Evolutionary conservation across 2,329 filamentous ascomycete genomes (phyloP), one percentile per base, ranked within the genome.

Genomic region (Ramularia endophylla): DNA sequence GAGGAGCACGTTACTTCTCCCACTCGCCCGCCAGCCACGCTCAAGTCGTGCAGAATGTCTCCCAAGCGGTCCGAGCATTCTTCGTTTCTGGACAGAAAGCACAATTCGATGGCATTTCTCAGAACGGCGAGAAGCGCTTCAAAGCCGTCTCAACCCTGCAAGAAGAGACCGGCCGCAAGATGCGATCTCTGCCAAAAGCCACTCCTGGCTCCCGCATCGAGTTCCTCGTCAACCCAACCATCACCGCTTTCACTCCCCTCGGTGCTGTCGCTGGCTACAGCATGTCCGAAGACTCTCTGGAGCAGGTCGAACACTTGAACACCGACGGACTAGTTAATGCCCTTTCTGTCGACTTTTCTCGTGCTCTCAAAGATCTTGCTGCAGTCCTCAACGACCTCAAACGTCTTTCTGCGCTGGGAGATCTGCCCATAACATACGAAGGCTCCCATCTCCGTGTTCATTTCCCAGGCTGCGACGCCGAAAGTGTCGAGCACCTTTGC

Each of bases 11-110:
- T 52, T 90, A 90, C 70, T 97, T 97, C 68, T 94, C 87, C 1
- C 89, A 95, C 66, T 78, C 81, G 1, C 87, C 90, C 1, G 83
- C 86, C 8, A 79, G 83, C 6, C 88, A 87, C 28, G 87, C 89
- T 1, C 87, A 97, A 63, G 87, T 97, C 34, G 78, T 97, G 38
- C 85, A 92, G 64, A 95, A 95, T 65, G 90, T 95, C n/a, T 94
- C 87, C 9, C 82, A 88, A 54, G 92, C 88, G 4, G 82, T 97
- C 58, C 81, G 92, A 40, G 89, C 88, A 9, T 95, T 98, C 66
- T 83, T 87, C 67, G 74, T 95, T n/a, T 88, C 85, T 0, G 92
- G 92, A 0, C 81, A 94, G 58, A 92, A 89, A 63, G 82, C 85
- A 8, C 84, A 85, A 43, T 95, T 89, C 55, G 85, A 95, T 61